Evolutionary conservation across 371 early-diverging fungal genomes (phyloP).

Genomic region (Astathelohania contejeani): DNA sequence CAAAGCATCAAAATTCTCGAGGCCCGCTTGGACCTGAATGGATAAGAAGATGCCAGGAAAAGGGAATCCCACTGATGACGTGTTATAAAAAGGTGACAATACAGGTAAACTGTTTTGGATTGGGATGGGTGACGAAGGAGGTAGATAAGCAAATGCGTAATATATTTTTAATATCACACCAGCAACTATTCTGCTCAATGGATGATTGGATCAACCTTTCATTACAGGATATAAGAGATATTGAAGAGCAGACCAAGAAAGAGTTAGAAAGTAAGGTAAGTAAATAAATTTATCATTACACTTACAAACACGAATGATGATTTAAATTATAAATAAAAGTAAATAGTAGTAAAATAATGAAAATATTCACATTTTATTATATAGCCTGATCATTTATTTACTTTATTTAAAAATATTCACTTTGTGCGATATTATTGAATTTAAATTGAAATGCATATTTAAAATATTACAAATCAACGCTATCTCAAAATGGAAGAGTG

Average conservation of each 20-base stretch:
- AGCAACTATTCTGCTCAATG: constrained; percentile 37
- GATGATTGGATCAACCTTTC: constrained; percentile 44
- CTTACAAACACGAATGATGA: too few species aligned
- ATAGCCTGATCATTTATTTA: too few species aligned
- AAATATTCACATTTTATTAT: too few species aligned
- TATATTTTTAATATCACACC: constrained; percentile 40
- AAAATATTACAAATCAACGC: too few species aligned
- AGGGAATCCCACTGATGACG: constrained; percentile 28
- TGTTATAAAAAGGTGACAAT: constrained; percentile 48
- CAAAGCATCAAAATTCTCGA: neutral
- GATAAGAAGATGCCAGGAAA: constrained; percentile 1
- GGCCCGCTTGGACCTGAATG: constrained; percentile 5
- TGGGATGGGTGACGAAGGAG: constrained; percentile 45
- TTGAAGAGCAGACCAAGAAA: constrained; percentile 10
- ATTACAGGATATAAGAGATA: constrained; percentile 36
- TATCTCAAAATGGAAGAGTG: too few species aligned
- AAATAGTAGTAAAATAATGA: too few species aligned
- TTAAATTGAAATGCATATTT: too few species aligned
- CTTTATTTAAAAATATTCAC: too few species aligned
- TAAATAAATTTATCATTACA: too few species aligned
- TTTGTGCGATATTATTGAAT: too few species aligned
- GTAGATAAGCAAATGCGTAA: constrained; percentile 32
- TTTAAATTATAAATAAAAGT: too few species aligned
- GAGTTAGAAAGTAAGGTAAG: constrained; percentile 6
- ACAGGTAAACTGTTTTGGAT: constrained; percentile 41